Evolutionary conservation across 2,329 filamentous ascomycete genomes (phyloP).

Genomic region (Leptosphaerulina australis): DNA sequence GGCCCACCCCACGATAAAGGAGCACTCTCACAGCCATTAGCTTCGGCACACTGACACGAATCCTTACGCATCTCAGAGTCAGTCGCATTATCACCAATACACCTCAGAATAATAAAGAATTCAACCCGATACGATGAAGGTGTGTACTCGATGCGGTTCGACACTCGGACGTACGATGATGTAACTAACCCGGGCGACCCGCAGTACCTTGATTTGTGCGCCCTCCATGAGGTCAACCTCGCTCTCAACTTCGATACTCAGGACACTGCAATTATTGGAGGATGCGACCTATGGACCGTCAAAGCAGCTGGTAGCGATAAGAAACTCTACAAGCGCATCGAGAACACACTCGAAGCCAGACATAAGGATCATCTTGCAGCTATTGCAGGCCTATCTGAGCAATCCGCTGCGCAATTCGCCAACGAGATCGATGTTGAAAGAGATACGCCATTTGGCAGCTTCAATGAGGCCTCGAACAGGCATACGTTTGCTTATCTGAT

Average conservation of each 20-base stretch:
- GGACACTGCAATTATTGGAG: constrained; percentile 89
- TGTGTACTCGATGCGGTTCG: constrained; percentile 30
- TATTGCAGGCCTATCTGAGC: constrained; percentile 85
- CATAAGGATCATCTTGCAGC: constrained; percentile 87
- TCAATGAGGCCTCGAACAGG: constrained; percentile 86
- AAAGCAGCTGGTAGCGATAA: constrained; percentile 95
- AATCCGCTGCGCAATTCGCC: constrained; percentile 73
- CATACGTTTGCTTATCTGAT: constrained; percentile 96
- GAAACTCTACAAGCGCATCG: constrained; percentile 96
- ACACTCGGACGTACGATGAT: constrained; percentile 22
- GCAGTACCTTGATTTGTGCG: constrained; percentile 88
- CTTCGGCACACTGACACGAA: constrained; percentile 27
- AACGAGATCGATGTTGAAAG: constrained; percentile 74
- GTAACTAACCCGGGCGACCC: constrained; percentile 36
- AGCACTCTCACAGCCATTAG: constrained; percentile 30
- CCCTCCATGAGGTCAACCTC: constrained; percentile 89
- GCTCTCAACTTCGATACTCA: constrained; percentile 95
- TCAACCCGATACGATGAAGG: constrained; percentile 46
- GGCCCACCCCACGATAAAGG: constrained; percentile 41
- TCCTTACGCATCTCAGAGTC: not conserved
- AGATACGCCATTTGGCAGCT: constrained; percentile 87
- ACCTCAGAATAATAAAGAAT: constrained; percentile 1
- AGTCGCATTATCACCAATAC: constrained; percentile 14
- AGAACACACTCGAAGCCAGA: constrained; percentile 86
- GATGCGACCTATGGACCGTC: constrained; percentile 95